phyloP scores from a whole-genome alignment of 73 alveolate species.

The Paramecium octaurelia region DNA sequence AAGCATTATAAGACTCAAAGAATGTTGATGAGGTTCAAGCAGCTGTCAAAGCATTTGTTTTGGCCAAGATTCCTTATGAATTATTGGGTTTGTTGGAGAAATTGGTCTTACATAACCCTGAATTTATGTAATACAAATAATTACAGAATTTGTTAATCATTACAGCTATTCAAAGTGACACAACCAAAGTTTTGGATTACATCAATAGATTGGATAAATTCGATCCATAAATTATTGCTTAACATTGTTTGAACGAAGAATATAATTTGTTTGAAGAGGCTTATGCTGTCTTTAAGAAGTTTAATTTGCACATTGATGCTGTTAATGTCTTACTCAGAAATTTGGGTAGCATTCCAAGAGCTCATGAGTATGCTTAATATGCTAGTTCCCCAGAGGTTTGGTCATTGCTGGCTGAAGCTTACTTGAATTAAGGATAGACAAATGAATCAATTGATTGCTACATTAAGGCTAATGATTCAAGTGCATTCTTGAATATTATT shows the following conservation, averaged over 20 bases:
- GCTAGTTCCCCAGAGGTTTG: conserved; percentile 90
- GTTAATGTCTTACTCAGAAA: conserved; percentile 88
- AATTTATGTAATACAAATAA: conserved; percentile 92
- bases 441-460: conserved; percentile 94
- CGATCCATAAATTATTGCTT: conserved; percentile 98
- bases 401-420: conserved; percentile 98
- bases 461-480: conserved; percentile 92
- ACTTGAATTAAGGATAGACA: conserved; percentile 77
- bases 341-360: conserved; percentile 84
- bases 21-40: conserved; percentile 98
- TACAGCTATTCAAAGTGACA: conserved; percentile 98
- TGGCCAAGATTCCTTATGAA: conserved; percentile 98
- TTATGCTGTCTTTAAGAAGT: conserved; percentile 85
- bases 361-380: conserved; percentile 93
- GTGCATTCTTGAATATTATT: conserved; percentile 84
- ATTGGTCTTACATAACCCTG: conserved; percentile 99
- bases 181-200: conserved; percentile 96
- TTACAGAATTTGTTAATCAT: conserved; percentile 95
- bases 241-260: conserved; percentile 85
- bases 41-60: conserved; percentile 97
- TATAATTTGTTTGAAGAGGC: conserved; percentile 94
- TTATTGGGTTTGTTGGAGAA: conserved; percentile 98
- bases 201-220: conserved; percentile 99
- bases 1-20: conserved; percentile 97
- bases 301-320: conserved; percentile 82